These are phyloP conservation scores for Coemansia sp. DNA, from an alignment of 192 early-diverging fungal species.

Conservation along the genomic window DNA sequence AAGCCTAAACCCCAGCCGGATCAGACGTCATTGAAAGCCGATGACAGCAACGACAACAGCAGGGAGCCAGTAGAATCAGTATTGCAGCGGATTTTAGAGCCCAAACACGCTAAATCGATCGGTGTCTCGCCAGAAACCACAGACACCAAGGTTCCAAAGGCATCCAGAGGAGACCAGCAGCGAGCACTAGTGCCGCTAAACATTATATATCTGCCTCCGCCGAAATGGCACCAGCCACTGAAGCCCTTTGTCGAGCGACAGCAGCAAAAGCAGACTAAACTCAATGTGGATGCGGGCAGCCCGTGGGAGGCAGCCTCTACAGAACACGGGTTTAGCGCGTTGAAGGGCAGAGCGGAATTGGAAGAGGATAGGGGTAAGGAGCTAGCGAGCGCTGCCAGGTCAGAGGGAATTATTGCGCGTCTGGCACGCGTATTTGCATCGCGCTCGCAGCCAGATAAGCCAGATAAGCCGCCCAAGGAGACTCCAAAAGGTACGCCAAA, in stretches of 20 bases:
- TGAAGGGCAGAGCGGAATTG: not conserved
- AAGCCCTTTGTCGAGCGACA: not conserved
- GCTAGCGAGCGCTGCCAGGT: not conserved
- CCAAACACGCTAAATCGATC: slow-evolving; percentile 9
- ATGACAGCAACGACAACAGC: not conserved
- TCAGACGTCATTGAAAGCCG: not conserved
- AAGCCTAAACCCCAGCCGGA: not conserved
- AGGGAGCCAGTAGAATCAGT: slow-evolving; percentile 25
- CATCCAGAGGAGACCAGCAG: not conserved
- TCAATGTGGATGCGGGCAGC: not conserved
- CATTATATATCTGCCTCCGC: slow-evolving; percentile 44
- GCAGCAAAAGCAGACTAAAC: not conserved
- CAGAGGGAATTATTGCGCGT: not conserved
- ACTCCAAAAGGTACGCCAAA: not conserved
- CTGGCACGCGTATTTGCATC: not conserved
- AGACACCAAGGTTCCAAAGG: not conserved
- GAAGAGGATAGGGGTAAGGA: not conserved
- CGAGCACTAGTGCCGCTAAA: slow-evolving; percentile 42
- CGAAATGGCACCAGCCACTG: slow-evolving; percentile 41
- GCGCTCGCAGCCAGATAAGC: not conserved
- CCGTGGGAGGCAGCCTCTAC: not conserved
- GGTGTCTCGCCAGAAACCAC: slow-evolving; percentile 4
- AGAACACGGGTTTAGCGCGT: not conserved
- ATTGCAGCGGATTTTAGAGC: slow-evolving; percentile 18
- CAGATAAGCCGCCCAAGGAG: no score